A percentile compares a stretch with the other conserved stretches of the same genome.
phyloP scores from a whole-genome alignment of 2,329 filamentous ascomycete genomes.

The Didymella pomorum region DNA sequence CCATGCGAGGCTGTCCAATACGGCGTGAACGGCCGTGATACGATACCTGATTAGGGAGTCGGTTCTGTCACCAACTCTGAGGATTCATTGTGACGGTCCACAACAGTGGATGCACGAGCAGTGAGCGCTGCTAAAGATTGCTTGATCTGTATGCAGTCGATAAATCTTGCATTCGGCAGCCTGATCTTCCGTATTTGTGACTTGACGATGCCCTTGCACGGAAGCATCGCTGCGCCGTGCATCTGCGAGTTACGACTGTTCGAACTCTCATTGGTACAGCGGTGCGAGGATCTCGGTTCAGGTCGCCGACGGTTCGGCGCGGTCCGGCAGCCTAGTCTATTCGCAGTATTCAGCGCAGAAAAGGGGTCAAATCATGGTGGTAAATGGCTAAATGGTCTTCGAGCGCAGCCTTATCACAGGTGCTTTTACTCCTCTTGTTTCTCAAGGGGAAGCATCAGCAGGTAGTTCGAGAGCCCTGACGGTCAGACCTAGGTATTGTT shows the following conservation, averaged over 20 bases:
- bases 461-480: neutral
- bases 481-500: neutral
- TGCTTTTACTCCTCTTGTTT: neutral
- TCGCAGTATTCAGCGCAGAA: neutral
- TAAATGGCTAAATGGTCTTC: neutral
- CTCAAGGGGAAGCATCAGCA: neutral
- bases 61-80: neutral
- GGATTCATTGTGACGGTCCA: neutral
- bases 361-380: neutral
- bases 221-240: conserved; percentile 4
- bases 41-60: neutral
- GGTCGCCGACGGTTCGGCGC: neutral
- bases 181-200: neutral
- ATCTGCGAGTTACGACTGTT: neutral
- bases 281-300: neutral
- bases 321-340: neutral
- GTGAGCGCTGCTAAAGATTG: neutral
- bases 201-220: conserved; percentile 3
- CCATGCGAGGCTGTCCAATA: neutral
- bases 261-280: neutral
- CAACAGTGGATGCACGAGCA: neutral
- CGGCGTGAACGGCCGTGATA: neutral
- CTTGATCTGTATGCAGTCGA: neutral
- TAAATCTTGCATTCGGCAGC: neutral
- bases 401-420: neutral